Evolutionary conservation across 139 green algal genomes (phyloP).

Genomic region (Volvox reticuliferus): DNA sequence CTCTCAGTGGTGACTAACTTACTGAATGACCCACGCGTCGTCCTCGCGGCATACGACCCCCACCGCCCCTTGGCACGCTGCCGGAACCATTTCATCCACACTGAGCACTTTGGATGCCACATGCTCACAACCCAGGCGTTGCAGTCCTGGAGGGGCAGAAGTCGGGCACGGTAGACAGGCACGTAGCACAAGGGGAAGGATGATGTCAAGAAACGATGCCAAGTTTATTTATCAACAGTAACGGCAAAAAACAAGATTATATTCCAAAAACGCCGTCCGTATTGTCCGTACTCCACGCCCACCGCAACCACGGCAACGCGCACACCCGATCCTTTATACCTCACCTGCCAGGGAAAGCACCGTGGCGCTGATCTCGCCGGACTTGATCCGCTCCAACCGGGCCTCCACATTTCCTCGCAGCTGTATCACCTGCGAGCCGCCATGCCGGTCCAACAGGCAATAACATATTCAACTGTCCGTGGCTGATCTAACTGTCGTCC

Average conservation of each 20-base stretch:
- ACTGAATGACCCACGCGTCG: conserved; percentile 23
- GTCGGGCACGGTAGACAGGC: background rate
- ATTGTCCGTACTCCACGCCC: no score
- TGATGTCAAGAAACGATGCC: no score
- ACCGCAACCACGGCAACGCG: no score
- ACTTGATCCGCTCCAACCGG: conserved; percentile 20
- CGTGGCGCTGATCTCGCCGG: conserved; percentile 21
- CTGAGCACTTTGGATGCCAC: background rate
- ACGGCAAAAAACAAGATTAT: no score
- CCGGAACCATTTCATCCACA: conserved; percentile 45
- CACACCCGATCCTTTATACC: no score
- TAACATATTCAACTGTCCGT: no score
- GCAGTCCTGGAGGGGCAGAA: conserved; percentile 3
- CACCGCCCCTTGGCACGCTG: conserved; percentile 49
- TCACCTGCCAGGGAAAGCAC: conserved; percentile 44
- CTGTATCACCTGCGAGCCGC: conserved; percentile 30
- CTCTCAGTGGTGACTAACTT: background rate
- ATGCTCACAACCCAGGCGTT: conserved; percentile 31
- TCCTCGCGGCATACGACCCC: conserved; percentile 36
- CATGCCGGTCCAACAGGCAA: background rate
- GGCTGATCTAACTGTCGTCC: no score
- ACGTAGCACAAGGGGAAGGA: no score
- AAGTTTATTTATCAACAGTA: no score
- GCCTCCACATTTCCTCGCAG: conserved; percentile 48
- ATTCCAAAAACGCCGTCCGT: no score